These are phyloP conservation scores for Epichloe coenophiala DNA, from an alignment of 2,329 filamentous ascomycete genomes.

Conservation along the genomic window DNA sequence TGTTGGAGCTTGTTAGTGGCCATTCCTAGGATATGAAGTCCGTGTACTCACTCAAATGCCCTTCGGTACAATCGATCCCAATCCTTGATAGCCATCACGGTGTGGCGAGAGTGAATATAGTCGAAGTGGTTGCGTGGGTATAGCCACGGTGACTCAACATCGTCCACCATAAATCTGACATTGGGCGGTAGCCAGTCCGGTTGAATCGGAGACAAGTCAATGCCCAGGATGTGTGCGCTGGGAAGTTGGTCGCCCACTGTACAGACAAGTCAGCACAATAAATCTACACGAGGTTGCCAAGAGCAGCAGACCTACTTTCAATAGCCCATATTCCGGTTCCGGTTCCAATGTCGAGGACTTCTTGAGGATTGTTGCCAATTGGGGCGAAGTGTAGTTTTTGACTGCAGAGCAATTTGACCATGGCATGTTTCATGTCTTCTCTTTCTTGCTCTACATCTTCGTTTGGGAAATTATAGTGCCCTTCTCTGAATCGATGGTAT, in stretches of 20 bases:
- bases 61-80: conserved; percentile 37
- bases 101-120: conserved; percentile 46
- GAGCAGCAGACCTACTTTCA: conserved; percentile 25
- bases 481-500: conserved; percentile 42
- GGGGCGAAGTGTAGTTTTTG: conserved; percentile 38
- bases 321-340: conserved; percentile 48
- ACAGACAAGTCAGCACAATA: not conserved
- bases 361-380: conserved; percentile 30
- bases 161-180: conserved; percentile 42
- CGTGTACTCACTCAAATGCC: conserved; percentile 28
- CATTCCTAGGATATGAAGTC: not conserved
- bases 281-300: no score
- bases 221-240: conserved; percentile 28
- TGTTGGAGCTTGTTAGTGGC: conserved; percentile 9
- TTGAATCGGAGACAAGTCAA: conserved; percentile 35
- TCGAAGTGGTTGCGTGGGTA: conserved; percentile 42
- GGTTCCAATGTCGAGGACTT: conserved; percentile 42
- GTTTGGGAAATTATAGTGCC: conserved; percentile 44
- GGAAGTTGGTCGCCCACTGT: conserved; percentile 33
- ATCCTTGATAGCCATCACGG: conserved; percentile 41
- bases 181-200: conserved; percentile 41
- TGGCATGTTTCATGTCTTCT: conserved; percentile 42
- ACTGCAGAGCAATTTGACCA: conserved; percentile 34
- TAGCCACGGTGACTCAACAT: conserved; percentile 43
- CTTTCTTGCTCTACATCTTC: conserved; percentile 46